Percentiles rank a stretch among this genome's conserved stretches.
Conservation (phyloP, 2,329 filamentous ascomycete genomes). For the Zasmidium cellare region DNA sequence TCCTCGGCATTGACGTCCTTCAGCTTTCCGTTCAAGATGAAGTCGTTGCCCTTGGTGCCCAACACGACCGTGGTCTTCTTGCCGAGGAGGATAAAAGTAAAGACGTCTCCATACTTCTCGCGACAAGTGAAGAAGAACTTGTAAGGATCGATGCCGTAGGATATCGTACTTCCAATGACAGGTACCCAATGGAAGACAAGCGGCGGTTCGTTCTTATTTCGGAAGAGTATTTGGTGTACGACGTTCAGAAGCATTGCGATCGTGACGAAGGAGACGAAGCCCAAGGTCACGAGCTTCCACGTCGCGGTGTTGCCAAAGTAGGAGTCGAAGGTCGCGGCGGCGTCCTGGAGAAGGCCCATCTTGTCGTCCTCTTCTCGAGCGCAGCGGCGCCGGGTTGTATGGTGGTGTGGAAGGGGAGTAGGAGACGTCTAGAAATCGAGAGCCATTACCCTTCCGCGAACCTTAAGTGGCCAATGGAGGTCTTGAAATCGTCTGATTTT, state of each 20-base stretch:
- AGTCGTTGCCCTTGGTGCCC: constrained; percentile 81
- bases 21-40: constrained; percentile 87
- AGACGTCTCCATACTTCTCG: constrained; percentile 85
- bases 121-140: constrained; percentile 75
- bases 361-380: constrained; percentile 4
- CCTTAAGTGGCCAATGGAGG: constrained; percentile 9
- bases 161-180: constrained; percentile 85
- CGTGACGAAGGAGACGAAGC: constrained; percentile 49
- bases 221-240: constrained; percentile 69
- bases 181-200: constrained; percentile 66
- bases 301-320: constrained; percentile 27
- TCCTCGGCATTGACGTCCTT: constrained; percentile 90
- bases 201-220: constrained; percentile 66
- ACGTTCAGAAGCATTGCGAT: constrained; percentile 75
- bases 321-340: constrained; percentile 18
- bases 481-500: constrained; percentile 8
- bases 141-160: constrained; percentile 93
- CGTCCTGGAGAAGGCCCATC: constrained; percentile 32
- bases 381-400: background rate
- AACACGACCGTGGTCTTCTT: constrained; percentile 87
- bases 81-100: constrained; percentile 84
- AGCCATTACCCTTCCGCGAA: constrained; percentile 2
- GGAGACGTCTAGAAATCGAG: background rate
- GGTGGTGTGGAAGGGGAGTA: background rate
- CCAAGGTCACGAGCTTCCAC: constrained; percentile 47